phyloP scores from a whole-genome alignment of 495 filamentous ascomycete species.

The Penicillium arizonense region DNA sequence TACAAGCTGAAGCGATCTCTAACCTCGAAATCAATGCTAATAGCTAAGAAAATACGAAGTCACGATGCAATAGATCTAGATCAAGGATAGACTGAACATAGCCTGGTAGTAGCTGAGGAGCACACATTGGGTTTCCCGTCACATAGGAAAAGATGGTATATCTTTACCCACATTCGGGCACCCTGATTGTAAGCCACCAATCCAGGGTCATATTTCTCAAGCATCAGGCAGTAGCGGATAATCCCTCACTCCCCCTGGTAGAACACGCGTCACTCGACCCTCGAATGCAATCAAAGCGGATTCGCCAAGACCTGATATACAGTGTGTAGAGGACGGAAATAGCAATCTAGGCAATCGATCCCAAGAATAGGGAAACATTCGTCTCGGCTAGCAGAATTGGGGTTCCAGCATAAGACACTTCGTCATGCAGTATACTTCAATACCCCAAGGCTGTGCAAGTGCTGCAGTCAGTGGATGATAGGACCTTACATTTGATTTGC shows the following conservation, averaged over 20 bases:
- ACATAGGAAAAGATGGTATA: neutral
- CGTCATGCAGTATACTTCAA: neutral
- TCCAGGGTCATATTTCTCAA: neutral
- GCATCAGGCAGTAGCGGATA: too few relatives aligned
- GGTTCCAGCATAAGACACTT: constrained; percentile 8
- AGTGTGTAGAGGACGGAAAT: neutral
- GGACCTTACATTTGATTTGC: too few relatives aligned
- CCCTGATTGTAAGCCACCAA: neutral
- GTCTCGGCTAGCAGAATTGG: neutral
- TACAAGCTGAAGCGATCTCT: too few relatives aligned
- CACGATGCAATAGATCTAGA: too few relatives aligned
- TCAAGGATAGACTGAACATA: too few relatives aligned
- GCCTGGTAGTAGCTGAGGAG: too few relatives aligned
- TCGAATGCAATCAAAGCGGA: neutral
- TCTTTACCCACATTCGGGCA: constrained; percentile 2
- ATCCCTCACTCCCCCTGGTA: neutral
- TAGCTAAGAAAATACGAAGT: too few relatives aligned
- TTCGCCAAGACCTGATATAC: constrained; percentile 5
- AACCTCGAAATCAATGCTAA: too few relatives aligned
- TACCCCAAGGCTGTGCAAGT: neutral
- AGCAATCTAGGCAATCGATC: neutral
- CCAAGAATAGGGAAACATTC: neutral
- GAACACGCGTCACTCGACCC: neutral
- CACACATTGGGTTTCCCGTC: too few relatives aligned
- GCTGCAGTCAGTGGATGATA: neutral